A percentile compares a stretch with the other conserved stretches of the same genome.
Conservation (phyloP, 139 green algal genomes). For the Trebouxia sp. region DNA sequence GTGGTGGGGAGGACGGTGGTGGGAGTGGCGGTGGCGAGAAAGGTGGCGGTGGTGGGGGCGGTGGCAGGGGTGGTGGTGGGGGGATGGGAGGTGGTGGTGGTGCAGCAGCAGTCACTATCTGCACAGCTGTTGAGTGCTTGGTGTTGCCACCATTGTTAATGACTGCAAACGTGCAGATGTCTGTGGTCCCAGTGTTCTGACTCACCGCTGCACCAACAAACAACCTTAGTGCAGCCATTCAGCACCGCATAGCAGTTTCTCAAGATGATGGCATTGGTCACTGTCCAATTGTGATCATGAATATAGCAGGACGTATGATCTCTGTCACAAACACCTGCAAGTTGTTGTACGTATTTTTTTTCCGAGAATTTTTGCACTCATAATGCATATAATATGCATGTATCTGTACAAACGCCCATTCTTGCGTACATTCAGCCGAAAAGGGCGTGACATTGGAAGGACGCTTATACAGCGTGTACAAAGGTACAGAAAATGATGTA, state of each 20-base stretch:
- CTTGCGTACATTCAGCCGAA: too few species aligned
- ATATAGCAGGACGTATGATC: too few species aligned
- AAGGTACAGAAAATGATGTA: too few species aligned
- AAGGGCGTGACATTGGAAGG: too few species aligned
- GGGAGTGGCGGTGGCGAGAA: neutral
- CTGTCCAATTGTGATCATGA: too few species aligned
- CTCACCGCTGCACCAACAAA: neutral
- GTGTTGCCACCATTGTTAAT: constrained; percentile 2
- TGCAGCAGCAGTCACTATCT: neutral
- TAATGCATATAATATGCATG: too few species aligned
- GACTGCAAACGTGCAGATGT: constrained; percentile 18
- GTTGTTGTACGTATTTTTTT: too few species aligned
- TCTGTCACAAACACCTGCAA: too few species aligned
- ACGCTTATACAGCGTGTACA: too few species aligned
- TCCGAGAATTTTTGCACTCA: too few species aligned
- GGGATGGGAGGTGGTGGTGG: neutral
- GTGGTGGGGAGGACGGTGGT: neutral
- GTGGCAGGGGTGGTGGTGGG: neutral
- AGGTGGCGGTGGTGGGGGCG: neutral
- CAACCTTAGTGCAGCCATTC: too few species aligned
- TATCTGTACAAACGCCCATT: too few species aligned
- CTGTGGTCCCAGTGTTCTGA: neutral
- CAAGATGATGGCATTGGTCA: neutral
- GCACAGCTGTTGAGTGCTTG: neutral
- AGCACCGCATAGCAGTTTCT: neutral